phyloP scores from a whole-genome alignment of 441 rosid genomes.

The Melastoma candidum region DNA sequence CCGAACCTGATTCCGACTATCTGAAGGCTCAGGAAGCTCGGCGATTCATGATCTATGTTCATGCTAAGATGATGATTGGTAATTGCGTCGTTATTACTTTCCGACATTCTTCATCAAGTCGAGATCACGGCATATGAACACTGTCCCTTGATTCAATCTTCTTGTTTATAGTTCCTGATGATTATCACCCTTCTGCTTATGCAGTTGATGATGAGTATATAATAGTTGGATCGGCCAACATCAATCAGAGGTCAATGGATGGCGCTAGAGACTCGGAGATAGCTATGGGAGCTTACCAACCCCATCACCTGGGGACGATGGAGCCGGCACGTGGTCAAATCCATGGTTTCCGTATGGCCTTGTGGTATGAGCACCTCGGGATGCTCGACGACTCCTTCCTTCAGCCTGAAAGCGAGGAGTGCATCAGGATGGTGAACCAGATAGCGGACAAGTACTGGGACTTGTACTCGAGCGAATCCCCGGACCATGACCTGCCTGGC shows the following conservation, averaged over 20 bases:
- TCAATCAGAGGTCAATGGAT: conserved; percentile 98
- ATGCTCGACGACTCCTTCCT: conserved; percentile 83
- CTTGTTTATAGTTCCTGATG: not conserved
- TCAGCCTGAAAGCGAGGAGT: conserved; percentile 58
- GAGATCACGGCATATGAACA: not conserved
- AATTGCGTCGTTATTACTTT: conserved; percentile 11
- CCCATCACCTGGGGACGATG: conserved; percentile 68
- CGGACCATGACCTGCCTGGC: conserved; percentile 81
- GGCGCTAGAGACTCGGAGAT: conserved; percentile 98
- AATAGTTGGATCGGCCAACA: conserved; percentile 91
- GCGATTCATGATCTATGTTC: conserved; percentile 98
- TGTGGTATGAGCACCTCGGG: conserved; percentile 97
- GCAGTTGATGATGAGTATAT: conserved; percentile 98
- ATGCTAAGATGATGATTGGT: conserved; percentile 98
- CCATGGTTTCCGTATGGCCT: conserved; percentile 92
- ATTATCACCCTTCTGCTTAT: conserved; percentile 7
- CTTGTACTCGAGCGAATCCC: conserved; percentile 72
- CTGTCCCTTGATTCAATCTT: not conserved
- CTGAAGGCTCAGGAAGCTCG: conserved; percentile 84
- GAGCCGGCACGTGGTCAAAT: conserved; percentile 92
- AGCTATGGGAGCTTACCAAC: conserved; percentile 98
- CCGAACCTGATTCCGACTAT: conserved; percentile 74
- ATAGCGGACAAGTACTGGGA: conserved; percentile 86
- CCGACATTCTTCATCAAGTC: not conserved
- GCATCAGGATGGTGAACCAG: conserved; percentile 65